These are phyloP conservation scores for Boletus reticulatus DNA, from an alignment of 768 basidiomycete genomes.

Conservation along the genomic window DNA sequence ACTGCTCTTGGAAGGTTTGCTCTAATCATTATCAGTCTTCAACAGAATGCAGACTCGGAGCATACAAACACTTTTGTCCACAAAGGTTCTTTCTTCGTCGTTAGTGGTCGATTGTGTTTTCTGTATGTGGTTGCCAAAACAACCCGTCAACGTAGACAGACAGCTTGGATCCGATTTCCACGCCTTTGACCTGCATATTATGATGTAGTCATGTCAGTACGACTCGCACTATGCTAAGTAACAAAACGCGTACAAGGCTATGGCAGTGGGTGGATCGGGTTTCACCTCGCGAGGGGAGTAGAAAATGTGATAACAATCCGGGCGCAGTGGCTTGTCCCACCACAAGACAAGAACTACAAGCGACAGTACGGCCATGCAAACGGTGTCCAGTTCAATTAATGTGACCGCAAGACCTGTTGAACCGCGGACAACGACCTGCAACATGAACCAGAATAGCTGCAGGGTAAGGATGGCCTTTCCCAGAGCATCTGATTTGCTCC, in stretches of 20 bases:
- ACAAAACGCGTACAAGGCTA: neutral
- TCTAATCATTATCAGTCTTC: too few species aligned
- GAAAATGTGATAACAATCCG: neutral
- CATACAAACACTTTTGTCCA: too few species aligned
- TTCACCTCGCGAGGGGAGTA: neutral
- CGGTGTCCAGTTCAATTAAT: neutral
- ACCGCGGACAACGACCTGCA: neutral
- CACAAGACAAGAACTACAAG: neutral
- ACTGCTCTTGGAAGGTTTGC: too few species aligned
- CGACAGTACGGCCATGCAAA: neutral
- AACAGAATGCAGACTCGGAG: too few species aligned
- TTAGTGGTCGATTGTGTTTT: too few species aligned
- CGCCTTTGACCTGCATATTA: neutral
- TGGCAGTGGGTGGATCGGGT: too few species aligned
- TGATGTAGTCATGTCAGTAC: neutral
- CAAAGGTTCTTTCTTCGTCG: too few species aligned
- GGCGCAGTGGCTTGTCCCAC: neutral
- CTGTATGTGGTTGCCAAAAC: too few species aligned
- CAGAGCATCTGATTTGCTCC: neutral
- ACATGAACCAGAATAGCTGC: neutral
- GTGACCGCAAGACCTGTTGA: neutral
- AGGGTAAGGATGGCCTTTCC: neutral
- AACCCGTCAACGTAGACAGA: too few species aligned
- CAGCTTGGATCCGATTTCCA: neutral
- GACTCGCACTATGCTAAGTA: neutral